Conservation (phyloP, 768 basidiomycete species). For the Hygrocybe punicea region DNA sequence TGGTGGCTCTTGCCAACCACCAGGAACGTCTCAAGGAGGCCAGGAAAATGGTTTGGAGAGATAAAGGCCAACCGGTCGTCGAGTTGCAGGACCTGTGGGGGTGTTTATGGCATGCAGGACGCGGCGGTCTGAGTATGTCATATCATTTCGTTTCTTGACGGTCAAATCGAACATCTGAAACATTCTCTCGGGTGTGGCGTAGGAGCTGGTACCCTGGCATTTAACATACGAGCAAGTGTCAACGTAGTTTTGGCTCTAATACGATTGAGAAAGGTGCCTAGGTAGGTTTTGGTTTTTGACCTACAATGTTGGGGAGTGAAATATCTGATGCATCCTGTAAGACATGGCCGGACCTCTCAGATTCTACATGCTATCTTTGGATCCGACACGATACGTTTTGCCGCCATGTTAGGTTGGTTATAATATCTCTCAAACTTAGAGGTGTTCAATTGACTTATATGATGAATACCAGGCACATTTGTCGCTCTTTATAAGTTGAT, state of each 20-base stretch:
- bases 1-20: constrained; percentile 81
- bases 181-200: neutral
- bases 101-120: constrained; percentile 66
- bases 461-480: constrained; percentile 54
- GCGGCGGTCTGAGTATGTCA: constrained; percentile 67
- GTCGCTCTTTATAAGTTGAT: constrained; percentile 75
- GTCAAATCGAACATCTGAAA: neutral
- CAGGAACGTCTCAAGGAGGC: constrained; percentile 72
- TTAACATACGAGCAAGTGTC: constrained; percentile 76
- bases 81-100: constrained; percentile 61
- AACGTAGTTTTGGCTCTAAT: constrained; percentile 79
- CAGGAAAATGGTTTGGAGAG: constrained; percentile 78
- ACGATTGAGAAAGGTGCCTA: constrained; percentile 61
- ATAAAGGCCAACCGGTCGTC: constrained; percentile 70
- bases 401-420: constrained; percentile 74
- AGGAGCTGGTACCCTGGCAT: constrained; percentile 83
- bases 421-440: neutral
- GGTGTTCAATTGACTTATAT: constrained; percentile 5
- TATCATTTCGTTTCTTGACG: constrained; percentile 3
- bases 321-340: constrained; percentile 30
- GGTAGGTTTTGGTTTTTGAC: constrained; percentile 40
- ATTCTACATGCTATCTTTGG: constrained; percentile 85
- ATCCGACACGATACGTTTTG: constrained; percentile 76
- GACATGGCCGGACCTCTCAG: constrained; percentile 59
- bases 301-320: neutral